Conservation (phyloP, 2,329 filamentous ascomycete species). For the Cercospora sp. region DNA sequence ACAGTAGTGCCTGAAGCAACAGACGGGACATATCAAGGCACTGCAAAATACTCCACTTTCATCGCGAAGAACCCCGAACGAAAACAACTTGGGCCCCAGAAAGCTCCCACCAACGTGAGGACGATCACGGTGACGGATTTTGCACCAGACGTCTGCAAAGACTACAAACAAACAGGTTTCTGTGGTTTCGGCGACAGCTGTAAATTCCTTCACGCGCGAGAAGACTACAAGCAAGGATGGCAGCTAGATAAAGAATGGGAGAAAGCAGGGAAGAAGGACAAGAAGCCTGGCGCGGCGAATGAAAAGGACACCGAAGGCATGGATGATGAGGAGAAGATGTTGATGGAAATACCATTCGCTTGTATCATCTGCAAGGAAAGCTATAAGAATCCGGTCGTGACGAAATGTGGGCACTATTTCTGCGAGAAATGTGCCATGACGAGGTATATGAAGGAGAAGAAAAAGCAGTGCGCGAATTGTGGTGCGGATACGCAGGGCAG, state of each 20-base stretch:
- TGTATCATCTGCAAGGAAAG: conserved; percentile 81
- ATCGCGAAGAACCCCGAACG: conserved; percentile 80
- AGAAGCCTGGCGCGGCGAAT: conserved; percentile 56
- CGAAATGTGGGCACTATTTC: conserved; percentile 94
- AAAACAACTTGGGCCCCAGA: conserved; percentile 75
- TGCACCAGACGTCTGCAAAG: conserved; percentile 91
- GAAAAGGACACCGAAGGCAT: conserved; percentile 50
- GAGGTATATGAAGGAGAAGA: conserved; percentile 77
- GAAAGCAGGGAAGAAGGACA: conserved; percentile 66
- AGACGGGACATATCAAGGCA: conserved; percentile 73
- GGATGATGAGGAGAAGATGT: conserved; percentile 65
- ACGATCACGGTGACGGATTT: conserved; percentile 90
- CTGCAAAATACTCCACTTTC: conserved; percentile 70
- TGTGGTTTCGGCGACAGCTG: conserved; percentile 76
- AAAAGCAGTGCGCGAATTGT: conserved; percentile 80
- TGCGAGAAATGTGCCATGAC: conserved; percentile 87
- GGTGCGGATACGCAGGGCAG: conserved; percentile 82
- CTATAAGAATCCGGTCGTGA: conserved; percentile 79
- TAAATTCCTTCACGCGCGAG: conserved; percentile 75
- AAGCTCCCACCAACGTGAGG: conserved; percentile 84
- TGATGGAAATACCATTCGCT: conserved; percentile 84
- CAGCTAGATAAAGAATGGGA: conserved; percentile 96
- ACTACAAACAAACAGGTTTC: conserved; percentile 79
- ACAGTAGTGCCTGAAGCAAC: conserved; percentile 56
- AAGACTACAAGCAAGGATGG: conserved; percentile 89